Base-by-base conservation (phyloP, 163 green algal genomes). In the Coccomyxa subellipsoidea region DNA sequence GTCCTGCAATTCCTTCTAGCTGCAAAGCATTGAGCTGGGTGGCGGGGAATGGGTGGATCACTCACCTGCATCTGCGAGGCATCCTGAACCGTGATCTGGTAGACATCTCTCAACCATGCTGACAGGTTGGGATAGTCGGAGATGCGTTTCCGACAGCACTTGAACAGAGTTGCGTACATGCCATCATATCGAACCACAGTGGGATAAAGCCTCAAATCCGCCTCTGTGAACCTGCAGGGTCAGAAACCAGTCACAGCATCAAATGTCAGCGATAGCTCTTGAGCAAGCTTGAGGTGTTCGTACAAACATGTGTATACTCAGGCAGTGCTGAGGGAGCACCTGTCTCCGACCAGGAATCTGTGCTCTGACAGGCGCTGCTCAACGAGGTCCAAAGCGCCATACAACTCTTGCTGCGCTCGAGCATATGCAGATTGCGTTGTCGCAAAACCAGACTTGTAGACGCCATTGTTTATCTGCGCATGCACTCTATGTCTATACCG, bases 131-230 rank as follows among this genome's bases (percentile, higher is more conserved):
- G 90, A 84, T 95, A 95, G 76, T 98, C 94, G 0, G 83, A 80
- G 25, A 97, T 85, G 38, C 91, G 88, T 21, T 84, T 84, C n/a
- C 83, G 79, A 76, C 82, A 87, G 90, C 95, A 98, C 84, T 96
- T 96, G 89, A 96, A 96, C 0, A 95, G 82, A 23, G 80, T 87
- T 31, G 85, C 84, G 80, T 97, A 97, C 4, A 91, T 89, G 15
- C 90, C 87, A 79, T 97, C 94, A 81, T 96, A 96, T 0, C 94
- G 90, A 7, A 90, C 78, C 2, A 98, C 87, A 69, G 95, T 98
- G 29, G 95, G 94, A 36, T 95, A 93, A 59, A 98, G 88, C 38
- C 94, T 90, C 79, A 98, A 76, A 84, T 98, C 95, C 1, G 91
- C 92, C 75, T 97, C 93, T 0, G 95, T 97, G 59, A 97, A 91